Evolutionary conservation across 139 green algal species (phyloP).

Genomic region (Raphidocelis subcapitata): DNA sequence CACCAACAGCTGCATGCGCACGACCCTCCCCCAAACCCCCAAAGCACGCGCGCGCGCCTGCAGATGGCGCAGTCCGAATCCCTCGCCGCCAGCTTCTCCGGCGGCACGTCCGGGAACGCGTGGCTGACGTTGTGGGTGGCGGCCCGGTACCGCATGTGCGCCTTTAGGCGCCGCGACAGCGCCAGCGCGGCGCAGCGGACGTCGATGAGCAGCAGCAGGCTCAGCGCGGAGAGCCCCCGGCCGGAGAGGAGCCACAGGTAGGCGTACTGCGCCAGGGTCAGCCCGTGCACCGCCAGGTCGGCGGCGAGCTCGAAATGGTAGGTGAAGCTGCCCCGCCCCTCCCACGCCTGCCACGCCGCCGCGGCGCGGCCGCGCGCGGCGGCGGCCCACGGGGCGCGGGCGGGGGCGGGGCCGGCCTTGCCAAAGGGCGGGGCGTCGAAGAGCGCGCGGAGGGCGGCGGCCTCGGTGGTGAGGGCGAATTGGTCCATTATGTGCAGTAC

Average conservation of each 20-base stretch:
- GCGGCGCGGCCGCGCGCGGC: background rate
- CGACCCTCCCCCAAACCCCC: no score
- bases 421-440: no score
- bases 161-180: conserved; percentile 21
- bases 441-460: no score
- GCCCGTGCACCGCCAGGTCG: conserved; percentile 36
- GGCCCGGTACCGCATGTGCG: conserved; percentile 28
- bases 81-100: conserved; percentile 5
- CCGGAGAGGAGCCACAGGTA: conserved; percentile 54
- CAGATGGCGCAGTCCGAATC: conserved; percentile 50
- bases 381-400: no score
- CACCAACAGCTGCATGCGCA: no score
- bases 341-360: conserved; percentile 2
- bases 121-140: conserved; percentile 47
- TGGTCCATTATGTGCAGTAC: no score
- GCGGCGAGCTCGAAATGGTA: conserved; percentile 36
- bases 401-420: no score
- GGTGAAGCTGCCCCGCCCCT: conserved; percentile 14
- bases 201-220: conserved; percentile 57
- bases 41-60: no score
- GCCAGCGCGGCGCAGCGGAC: conserved; percentile 33
- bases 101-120: conserved; percentile 44
- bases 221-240: conserved; percentile 34
- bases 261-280: conserved; percentile 47
- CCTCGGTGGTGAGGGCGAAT: no score